phyloP scores from a whole-genome alignment of 225 moss, liverwort and hornwort species.

The Rhytidiadelphus loreus region DNA sequence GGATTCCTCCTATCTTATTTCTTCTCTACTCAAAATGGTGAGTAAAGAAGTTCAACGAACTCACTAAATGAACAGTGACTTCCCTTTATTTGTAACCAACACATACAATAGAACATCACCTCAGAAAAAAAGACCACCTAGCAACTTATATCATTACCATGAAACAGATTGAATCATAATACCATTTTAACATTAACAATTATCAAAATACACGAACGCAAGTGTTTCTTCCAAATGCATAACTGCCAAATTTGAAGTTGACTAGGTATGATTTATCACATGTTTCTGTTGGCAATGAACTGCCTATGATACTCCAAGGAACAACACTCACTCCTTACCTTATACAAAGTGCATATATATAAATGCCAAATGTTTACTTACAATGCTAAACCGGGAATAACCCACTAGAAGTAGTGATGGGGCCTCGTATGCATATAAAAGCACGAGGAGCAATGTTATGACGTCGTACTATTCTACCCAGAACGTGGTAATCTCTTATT shows the following conservation, averaged over 20 bases:
- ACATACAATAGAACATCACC: background rate
- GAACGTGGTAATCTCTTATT: constrained; percentile 92
- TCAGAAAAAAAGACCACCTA: background rate
- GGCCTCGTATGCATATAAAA: background rate
- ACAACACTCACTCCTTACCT: background rate
- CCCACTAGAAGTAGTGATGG: background rate
- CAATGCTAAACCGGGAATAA: background rate
- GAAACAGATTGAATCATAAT: background rate
- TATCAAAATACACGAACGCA: background rate
- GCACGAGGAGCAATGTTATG: background rate
- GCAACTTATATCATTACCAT: background rate
- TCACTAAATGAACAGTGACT: background rate
- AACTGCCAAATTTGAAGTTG: background rate
- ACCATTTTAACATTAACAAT: background rate
- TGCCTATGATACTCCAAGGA: background rate
- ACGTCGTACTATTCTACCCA: constrained; percentile 46
- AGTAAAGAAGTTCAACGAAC: background rate
- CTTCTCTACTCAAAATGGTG: background rate
- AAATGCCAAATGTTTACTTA: constrained; percentile 6
- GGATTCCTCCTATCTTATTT: background rate
- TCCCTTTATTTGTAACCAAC: background rate
- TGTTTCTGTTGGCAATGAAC: background rate
- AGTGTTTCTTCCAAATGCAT: background rate
- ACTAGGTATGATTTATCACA: background rate
- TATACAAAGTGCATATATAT: background rate